Conservation (phyloP, 768 basidiomycete species). For the Serpula lacrymans region DNA sequence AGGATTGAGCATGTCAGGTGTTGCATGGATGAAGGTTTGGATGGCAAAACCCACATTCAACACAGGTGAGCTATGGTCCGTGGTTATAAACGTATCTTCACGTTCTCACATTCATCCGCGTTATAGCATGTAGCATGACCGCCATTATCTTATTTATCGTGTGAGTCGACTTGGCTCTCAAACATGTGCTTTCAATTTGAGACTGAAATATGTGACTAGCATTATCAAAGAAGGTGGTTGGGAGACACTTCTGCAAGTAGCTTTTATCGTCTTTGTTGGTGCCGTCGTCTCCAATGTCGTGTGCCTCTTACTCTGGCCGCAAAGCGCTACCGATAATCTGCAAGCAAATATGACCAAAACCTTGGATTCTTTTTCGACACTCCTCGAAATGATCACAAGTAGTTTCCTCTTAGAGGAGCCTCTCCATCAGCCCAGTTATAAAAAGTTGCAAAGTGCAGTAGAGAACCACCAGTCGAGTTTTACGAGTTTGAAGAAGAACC, state of each 20-base stretch:
- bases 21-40: constrained; percentile 93
- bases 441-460: constrained; percentile 74
- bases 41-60: constrained; percentile 89
- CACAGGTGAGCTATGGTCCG: constrained; percentile 51
- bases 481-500: constrained; percentile 80
- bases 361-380: constrained; percentile 83
- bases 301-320: constrained; percentile 83
- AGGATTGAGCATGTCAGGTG: constrained; percentile 70
- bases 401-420: constrained; percentile 83
- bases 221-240: constrained; percentile 89
- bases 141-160: constrained; percentile 83
- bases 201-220: constrained; percentile 32
- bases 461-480: constrained; percentile 87
- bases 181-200: too few species aligned
- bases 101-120: too few species aligned
- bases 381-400: constrained; percentile 76
- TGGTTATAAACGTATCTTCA: neutral
- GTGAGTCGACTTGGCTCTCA: constrained; percentile 44
- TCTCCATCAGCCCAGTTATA: constrained; percentile 50
- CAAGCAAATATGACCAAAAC: constrained; percentile 84
- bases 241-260: constrained; percentile 66
- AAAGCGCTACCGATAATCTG: constrained; percentile 77
- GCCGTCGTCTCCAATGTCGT: constrained; percentile 76
- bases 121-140: constrained; percentile 77
- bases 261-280: constrained; percentile 76